Conservation (phyloP, 768 basidiomycete genomes). For the Megacollybia marginata region DNA sequence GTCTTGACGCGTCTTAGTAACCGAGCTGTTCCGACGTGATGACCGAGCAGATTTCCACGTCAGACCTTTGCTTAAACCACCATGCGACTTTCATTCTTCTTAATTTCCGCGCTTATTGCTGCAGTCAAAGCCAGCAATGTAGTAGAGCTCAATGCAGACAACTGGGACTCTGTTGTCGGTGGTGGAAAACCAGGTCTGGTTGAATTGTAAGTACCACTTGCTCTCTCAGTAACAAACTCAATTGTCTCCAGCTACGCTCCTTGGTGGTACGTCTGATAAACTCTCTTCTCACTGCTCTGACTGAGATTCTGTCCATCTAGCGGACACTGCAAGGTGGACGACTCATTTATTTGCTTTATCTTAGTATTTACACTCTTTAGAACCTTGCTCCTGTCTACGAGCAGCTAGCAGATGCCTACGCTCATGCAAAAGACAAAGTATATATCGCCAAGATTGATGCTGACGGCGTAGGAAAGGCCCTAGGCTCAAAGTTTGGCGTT, state of each 20-base stretch:
- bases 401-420: slow-evolving; percentile 82
- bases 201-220: slow-evolving; percentile 65
- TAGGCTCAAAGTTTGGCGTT: slow-evolving; percentile 75
- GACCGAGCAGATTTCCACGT: slow-evolving; percentile 30
- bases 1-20: not conserved
- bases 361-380: slow-evolving; percentile 28
- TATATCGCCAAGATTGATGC: slow-evolving; percentile 90
- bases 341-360: not conserved
- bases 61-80: slow-evolving; percentile 22
- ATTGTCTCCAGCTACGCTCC: slow-evolving; percentile 60
- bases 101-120: slow-evolving; percentile 49
- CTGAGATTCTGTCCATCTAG: slow-evolving; percentile 23
- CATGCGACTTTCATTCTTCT: slow-evolving; percentile 54
- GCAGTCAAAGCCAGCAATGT: slow-evolving; percentile 73
- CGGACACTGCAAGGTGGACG: slow-evolving; percentile 77
- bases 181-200: slow-evolving; percentile 79
- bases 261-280: slow-evolving; percentile 61
- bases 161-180: slow-evolving; percentile 73
- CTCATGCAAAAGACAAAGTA: slow-evolving; percentile 73
- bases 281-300: not conserved
- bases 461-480: slow-evolving; percentile 73
- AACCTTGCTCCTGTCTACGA: slow-evolving; percentile 86
- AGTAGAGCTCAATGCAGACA: slow-evolving; percentile 64
- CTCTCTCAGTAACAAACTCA: slow-evolving; percentile 3
- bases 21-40: slow-evolving; percentile 6